Conservation (phyloP, 352 stramenopile genomes). For the Phytophthora fragariae region DNA sequence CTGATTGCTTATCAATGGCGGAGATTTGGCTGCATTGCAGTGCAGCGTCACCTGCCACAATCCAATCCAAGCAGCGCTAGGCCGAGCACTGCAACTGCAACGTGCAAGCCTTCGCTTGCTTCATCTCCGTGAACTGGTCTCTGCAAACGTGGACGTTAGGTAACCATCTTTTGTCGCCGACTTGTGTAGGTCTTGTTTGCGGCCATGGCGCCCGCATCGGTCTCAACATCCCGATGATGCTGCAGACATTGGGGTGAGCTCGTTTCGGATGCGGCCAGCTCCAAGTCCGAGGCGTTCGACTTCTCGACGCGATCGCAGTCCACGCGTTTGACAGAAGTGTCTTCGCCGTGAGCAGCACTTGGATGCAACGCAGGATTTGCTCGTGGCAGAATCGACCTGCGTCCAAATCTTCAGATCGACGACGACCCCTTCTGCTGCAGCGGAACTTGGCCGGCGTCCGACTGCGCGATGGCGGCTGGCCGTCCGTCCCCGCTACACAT, state of each 20-base stretch:
- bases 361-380: conserved; percentile 24
- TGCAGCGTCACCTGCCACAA: conserved; percentile 4
- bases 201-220: neutral
- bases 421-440: conserved; percentile 25
- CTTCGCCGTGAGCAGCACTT: neutral
- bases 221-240: neutral
- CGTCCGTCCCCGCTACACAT: conserved; percentile 13
- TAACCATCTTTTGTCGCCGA: conserved; percentile 26
- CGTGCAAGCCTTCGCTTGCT: conserved; percentile 29
- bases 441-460: conserved; percentile 19
- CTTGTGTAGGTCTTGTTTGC: conserved; percentile 20
- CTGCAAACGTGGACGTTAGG: conserved; percentile 19
- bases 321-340: conserved; percentile 6
- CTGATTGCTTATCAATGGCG: no score
- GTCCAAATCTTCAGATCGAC: conserved; percentile 31
- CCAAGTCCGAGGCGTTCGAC: neutral
- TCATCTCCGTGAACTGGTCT: conserved; percentile 23
- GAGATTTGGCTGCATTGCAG: conserved; percentile 8
- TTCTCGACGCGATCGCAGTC: neutral
- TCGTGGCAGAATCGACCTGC: conserved; percentile 15
- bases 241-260: neutral
- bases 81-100: conserved; percentile 9
- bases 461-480: conserved; percentile 9
- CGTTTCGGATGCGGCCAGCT: neutral
- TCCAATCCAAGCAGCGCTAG: conserved; percentile 23